These are phyloP conservation scores for Ustilago loliicola DNA, from an alignment of 1,284 basidiomycete genomes.

Conservation along the genomic window DNA sequence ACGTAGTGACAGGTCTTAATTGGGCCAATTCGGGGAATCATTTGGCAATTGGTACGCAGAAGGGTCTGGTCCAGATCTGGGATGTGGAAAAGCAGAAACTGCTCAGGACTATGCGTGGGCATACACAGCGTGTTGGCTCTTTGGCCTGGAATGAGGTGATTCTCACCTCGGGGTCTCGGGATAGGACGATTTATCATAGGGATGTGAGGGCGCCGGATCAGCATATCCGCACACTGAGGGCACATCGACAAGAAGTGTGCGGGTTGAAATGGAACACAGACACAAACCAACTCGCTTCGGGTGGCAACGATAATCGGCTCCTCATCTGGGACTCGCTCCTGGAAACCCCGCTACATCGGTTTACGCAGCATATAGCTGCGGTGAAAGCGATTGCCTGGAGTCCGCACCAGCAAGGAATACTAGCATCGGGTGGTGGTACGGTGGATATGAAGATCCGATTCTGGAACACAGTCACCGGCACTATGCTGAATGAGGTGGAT, in stretches of 20 bases:
- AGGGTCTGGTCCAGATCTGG: constrained; percentile 91
- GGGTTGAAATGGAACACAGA: constrained; percentile 91
- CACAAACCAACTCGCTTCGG: constrained; percentile 85
- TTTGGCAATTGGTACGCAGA: constrained; percentile 90
- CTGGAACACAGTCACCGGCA: constrained; percentile 93
- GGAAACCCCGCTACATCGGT: constrained; percentile 83
- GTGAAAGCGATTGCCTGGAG: constrained; percentile 99
- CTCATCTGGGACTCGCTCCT: constrained; percentile 87
- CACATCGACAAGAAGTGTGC: constrained; percentile 95
- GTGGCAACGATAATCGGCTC: constrained; percentile 98
- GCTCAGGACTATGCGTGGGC: constrained; percentile 85
- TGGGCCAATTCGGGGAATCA: constrained; percentile 79
- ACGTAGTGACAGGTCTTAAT: constrained; percentile 63
- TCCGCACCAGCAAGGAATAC: constrained; percentile 89
- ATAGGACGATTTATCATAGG: constrained; percentile 89
- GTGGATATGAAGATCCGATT: constrained; percentile 96
- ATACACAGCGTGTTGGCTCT: constrained; percentile 88
- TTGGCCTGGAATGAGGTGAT: constrained; percentile 93
- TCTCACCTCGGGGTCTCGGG: constrained; percentile 90
- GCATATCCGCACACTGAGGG: constrained; percentile 82
- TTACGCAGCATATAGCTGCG: constrained; percentile 94
- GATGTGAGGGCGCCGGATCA: constrained; percentile 83
- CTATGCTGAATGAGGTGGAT: constrained; percentile 75
- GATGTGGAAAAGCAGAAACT: constrained; percentile 85
- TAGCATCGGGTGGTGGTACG: constrained; percentile 97